A percentile compares a stretch with the other conserved stretches of the same genome.
Evolutionary conservation across 345 rosid genomes (phyloP).

Genomic region (Murraya koenigii): DNA sequence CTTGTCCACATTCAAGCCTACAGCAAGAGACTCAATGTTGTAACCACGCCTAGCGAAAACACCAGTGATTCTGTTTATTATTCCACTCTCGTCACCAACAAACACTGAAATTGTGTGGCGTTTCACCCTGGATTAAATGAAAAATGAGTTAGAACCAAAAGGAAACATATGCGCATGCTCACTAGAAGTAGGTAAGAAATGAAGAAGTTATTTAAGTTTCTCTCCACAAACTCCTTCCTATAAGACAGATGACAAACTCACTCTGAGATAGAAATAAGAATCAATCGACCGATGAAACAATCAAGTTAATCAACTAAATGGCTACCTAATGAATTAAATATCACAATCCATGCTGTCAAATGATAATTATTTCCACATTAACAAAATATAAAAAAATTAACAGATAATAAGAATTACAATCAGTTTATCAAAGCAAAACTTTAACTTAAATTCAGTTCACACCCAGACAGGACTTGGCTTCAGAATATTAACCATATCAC

Average conservation of each 20-base stretch:
- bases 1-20: slow-evolving; percentile 86
- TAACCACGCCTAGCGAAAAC: slow-evolving; percentile 95
- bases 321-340: neutral
- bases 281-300: neutral
- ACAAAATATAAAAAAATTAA: neutral
- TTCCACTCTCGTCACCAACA: slow-evolving; percentile 98
- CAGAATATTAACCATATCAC: neutral
- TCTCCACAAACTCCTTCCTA: neutral
- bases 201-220: neutral
- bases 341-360: neutral
- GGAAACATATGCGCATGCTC: neutral
- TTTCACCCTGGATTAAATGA: slow-evolving; percentile 49
- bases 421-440: neutral
- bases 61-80: slow-evolving; percentile 95
- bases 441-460: neutral
- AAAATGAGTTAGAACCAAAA: neutral
- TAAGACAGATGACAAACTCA: neutral
- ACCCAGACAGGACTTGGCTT: neutral
- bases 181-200: neutral
- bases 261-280: neutral
- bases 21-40: slow-evolving; percentile 98
- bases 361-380: neutral
- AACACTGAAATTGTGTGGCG: slow-evolving; percentile 85
- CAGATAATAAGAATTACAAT: neutral
- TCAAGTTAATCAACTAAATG: neutral